Evolutionary conservation across 306 rosid genomes (phyloP), one percentile per base, ranked within the genome.

Genomic region (Citrullus colocynthis): DNA sequence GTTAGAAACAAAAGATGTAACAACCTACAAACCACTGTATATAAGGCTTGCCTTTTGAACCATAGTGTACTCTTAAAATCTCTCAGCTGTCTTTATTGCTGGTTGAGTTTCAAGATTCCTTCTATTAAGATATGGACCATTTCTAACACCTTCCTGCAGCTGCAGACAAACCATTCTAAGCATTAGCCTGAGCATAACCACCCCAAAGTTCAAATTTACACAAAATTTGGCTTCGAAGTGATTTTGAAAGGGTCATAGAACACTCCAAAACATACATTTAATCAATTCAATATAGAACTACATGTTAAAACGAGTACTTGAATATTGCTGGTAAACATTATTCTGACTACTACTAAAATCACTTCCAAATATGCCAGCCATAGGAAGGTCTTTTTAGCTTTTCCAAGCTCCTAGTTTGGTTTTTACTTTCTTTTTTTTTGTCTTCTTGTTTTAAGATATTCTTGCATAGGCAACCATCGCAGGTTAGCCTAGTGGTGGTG

Each of bases 101-200:
- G 98, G 97, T 82, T 90, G 98, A 76, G 96, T 87, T 84, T 87
- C 97, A 71, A 20, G 77, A 15, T 79, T 75, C 91, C 80, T 89
- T 77, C 80, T 85, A 55, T 75, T 45, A 9, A 87, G 88, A 83
- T 92, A 95, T 21, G 97, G 98, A 79, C 97, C 98, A 79, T 66
- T 78, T 82, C 48, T 83, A 41, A 95, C 84, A 49, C 93, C 92
- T 82, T 92, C 92, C 79, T 88, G 86, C 82, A 95, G 81, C 97
- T 95, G 96, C 88, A 78, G 41, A 80, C 80, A 36, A 9, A 49
- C 13, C 54, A 44, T 55, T 48, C 13, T 62, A 16, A 75, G 60
- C 60, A 75, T 18, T 34, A 39, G 56, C 79, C 54, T 0, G 20
- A n/a, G 15, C 24, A 36, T 34, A 67, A 5, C 55, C 54, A 9